Conservation (phyloP, 2,329 filamentous ascomycete genomes). For the Alternaria sp. region DNA sequence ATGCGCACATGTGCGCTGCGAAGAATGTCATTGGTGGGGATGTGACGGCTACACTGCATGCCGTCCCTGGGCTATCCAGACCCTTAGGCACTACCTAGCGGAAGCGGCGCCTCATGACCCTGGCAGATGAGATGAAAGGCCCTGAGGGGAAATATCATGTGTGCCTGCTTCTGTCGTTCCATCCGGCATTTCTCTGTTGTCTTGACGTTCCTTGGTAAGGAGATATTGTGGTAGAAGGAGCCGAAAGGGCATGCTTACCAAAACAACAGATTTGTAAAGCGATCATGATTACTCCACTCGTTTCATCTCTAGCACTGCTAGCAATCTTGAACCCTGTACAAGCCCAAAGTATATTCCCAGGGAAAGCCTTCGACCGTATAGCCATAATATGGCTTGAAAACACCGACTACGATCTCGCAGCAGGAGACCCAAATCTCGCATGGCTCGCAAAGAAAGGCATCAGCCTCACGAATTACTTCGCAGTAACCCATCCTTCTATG, state of each 20-base stretch:
- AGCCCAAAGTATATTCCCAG: conserved; percentile 60
- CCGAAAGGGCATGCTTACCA: background rate
- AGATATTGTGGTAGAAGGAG: background rate
- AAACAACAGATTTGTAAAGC: background rate
- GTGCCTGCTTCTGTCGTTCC: background rate
- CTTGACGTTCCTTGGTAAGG: background rate
- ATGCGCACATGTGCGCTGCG: conserved; percentile 1
- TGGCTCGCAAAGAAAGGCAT: conserved; percentile 68
- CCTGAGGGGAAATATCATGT: background rate
- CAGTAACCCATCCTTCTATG: conserved; percentile 72
- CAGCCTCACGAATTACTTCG: conserved; percentile 61
- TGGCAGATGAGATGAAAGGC: background rate
- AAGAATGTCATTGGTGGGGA: background rate
- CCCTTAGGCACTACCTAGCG: background rate
- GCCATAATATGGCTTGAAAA: conserved; percentile 81
- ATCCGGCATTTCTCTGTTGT: background rate
- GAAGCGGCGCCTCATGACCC: background rate
- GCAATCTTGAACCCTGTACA: conserved; percentile 51
- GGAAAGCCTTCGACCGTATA: conserved; percentile 75
- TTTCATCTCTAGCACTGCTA: conserved; percentile 22
- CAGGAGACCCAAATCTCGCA: conserved; percentile 65
- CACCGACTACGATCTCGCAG: conserved; percentile 69
- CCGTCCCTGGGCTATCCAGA: background rate
- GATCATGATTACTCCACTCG: conserved; percentile 5
- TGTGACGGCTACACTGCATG: background rate